Evolutionary conservation across 176 grass and related monocot species (phyloP), one percentile per base, ranked within the genome.

Genomic region (Calamus simplicifolius): DNA sequence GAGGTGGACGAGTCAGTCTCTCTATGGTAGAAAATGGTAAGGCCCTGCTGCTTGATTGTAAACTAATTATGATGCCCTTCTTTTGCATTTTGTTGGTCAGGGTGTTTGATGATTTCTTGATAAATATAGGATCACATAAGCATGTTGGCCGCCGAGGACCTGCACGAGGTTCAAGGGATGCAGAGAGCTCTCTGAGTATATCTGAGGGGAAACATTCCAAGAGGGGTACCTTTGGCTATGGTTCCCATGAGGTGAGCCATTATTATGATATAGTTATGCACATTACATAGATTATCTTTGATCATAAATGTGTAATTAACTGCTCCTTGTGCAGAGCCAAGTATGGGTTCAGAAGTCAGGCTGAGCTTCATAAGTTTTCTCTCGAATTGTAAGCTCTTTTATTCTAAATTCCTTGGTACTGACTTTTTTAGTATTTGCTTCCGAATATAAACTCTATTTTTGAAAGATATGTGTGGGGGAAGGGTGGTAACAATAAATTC

Each of bases 281-380:
- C 12, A 43, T 0, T 23, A 38, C 30, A 35, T 1, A 29, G 28
- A 43, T 43, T 43, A 43, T 43, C n/a, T 43, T 43, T 43, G 8
- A 43, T 43, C 35, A 43, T 43, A 2, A 2, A 43, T 13, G 12
- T 43, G 35, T 43, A 13, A 43, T 43, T 43, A 10, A 43, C 12
- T 19, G 43, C 6, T 54, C 35, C 19, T 25, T 80, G 1, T 76
- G 81, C 85, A 98, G 94, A 83, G 80, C 73, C 94, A 98, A 82
- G 85, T 98, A 49, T 98, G 94, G 94, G 88, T 98, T 89, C 94
- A 98, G 75, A 98, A 98, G 77, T 80, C 94, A 61, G 86, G 94
- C 57, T 85, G 81, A 5, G 88, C 76, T 1, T 83, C 94, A 3
- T 98, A 66, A 98, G 57, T 74, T 76, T 72, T 49, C 29, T n/a